Evolutionary conservation across 768 basidiomycete genomes (phyloP), one percentile per base, ranked within the genome.

Genomic region (Rhodotorula babjevae): DNA sequence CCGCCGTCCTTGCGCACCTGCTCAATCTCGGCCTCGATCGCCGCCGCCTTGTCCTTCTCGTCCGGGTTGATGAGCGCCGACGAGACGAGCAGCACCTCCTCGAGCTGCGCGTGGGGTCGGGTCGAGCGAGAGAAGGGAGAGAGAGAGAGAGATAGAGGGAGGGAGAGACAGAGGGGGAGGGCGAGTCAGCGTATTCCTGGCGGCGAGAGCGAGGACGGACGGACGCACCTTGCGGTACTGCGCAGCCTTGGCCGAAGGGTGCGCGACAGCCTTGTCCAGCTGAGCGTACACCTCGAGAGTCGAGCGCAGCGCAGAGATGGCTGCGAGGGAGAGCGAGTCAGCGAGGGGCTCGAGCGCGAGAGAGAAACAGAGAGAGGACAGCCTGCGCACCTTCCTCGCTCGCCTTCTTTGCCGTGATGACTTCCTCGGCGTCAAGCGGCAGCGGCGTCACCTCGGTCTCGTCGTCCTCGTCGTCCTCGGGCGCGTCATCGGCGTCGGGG

Each of bases 181-280:
- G n/a, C n/a, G n/a, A n/a, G n/a, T n/a, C n/a, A n/a, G n/a, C n/a
- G n/a, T n/a, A n/a, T n/a, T n/a, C n/a, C n/a, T n/a, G n/a, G n/a
- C n/a, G n/a, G n/a, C n/a, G n/a, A n/a, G n/a, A n/a, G n/a, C n/a
- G n/a, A n/a, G n/a, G n/a, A n/a, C n/a, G n/a, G n/a, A n/a, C n/a
- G n/a, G n/a, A n/a, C n/a, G n/a, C n/a, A n/a, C 73, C 66, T 74
- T 74, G 42, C 65, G 65, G 40, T 74, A 74, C 65, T 70, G 73
- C 21, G 50, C 52, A 23, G 56, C 29, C 66, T 61, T 64, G 36
- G 50, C 65, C 9, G 62, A 44, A 3, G 61, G 62, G 53, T 64
- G 65, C n/a, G 50, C 44, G 21, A 52, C 19, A 27, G 52, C 59
- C 9, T 53, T 44, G 3, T 68, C 57, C 1, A 70, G 63, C 2